phyloP scores from a whole-genome alignment of 306 rosid genomes.

The Vigna nakashimae region DNA sequence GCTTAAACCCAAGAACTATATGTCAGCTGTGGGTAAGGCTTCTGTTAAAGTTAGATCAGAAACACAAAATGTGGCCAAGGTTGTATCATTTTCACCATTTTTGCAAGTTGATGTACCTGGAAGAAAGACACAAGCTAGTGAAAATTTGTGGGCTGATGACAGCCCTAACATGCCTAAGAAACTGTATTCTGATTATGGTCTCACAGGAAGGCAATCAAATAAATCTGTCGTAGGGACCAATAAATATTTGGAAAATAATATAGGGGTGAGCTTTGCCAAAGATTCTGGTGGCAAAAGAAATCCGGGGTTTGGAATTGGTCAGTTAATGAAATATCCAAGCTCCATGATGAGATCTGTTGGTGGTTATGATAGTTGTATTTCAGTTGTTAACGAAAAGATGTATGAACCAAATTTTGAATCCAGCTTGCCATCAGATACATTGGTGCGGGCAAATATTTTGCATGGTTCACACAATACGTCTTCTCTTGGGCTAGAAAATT shows the following conservation, averaged over 20 bases:
- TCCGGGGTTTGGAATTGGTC: slow-evolving; percentile 43
- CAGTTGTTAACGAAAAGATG: slow-evolving; percentile 47
- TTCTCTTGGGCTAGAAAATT: slow-evolving; percentile 49
- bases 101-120: slow-evolving; percentile 39
- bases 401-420: slow-evolving; percentile 38
- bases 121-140: slow-evolving; percentile 36
- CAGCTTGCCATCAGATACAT: slow-evolving; percentile 38
- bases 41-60: slow-evolving; percentile 45
- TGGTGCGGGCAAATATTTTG: slow-evolving; percentile 38
- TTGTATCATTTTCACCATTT: slow-evolving; percentile 47
- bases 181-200: slow-evolving; percentile 49
- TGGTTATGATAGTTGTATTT: slow-evolving; percentile 38
- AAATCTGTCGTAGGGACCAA: slow-evolving; percentile 30
- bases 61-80: slow-evolving; percentile 44
- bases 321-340: slow-evolving; percentile 45
- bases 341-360: slow-evolving; percentile 39
- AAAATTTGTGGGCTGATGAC: slow-evolving; percentile 36
- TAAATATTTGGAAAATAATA: slow-evolving; percentile 49
- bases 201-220: slow-evolving; percentile 48
- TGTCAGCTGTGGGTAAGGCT: slow-evolving; percentile 46
- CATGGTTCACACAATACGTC: slow-evolving; percentile 40
- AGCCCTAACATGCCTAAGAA: slow-evolving; percentile 42
- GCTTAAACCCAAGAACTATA: slow-evolving; percentile 47
- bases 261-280: slow-evolving; percentile 45
- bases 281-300: slow-evolving; percentile 41